Conservation (phyloP, 2,329 filamentous ascomycete species). For the Cladosporium sp. region DNA sequence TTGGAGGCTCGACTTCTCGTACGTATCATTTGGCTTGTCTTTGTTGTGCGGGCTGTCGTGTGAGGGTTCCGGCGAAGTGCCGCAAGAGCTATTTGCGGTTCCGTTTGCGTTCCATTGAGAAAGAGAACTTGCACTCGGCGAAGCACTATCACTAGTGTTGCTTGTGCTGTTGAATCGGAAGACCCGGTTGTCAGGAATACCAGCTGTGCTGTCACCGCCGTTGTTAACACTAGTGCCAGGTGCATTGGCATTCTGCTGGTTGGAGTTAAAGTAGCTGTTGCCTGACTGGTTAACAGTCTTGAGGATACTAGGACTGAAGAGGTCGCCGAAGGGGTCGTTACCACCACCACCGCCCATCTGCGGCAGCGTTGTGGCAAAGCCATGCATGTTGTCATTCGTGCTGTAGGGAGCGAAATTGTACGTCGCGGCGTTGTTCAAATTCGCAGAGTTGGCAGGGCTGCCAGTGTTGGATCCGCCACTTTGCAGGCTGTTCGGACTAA, state of each 20-base stretch:
- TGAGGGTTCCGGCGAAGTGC: constrained; percentile 75
- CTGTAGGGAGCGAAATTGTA: constrained; percentile 35
- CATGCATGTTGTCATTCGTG: constrained; percentile 39
- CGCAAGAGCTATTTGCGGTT: constrained; percentile 66
- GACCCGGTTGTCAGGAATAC: constrained; percentile 44
- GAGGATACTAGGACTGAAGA: constrained; percentile 62
- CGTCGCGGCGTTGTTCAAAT: constrained; percentile 14
- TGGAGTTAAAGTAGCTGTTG: constrained; percentile 36
- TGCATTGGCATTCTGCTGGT: constrained; percentile 24
- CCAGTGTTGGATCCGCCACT: constrained; percentile 30
- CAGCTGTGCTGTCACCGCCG: constrained; percentile 46
- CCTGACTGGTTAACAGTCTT: constrained; percentile 46
- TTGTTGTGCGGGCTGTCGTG: constrained; percentile 69
- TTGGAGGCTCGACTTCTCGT: constrained; percentile 16
- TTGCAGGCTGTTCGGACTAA: constrained; percentile 39
- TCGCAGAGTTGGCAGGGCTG: constrained; percentile 24
- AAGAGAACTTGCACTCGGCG: constrained; percentile 54
- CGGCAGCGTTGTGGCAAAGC: constrained; percentile 38
- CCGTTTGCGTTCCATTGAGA: constrained; percentile 56
- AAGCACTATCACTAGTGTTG: constrained; percentile 50
- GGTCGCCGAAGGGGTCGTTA: constrained; percentile 52
- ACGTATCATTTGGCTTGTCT: constrained; percentile 34
- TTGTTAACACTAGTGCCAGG: constrained; percentile 35
- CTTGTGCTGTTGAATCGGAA: constrained; percentile 55
- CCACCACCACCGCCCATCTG: constrained; percentile 37